Base-by-base conservation (phyloP, 495 filamentous ascomycete genomes). In the Aspergillus kassunensis region DNA sequence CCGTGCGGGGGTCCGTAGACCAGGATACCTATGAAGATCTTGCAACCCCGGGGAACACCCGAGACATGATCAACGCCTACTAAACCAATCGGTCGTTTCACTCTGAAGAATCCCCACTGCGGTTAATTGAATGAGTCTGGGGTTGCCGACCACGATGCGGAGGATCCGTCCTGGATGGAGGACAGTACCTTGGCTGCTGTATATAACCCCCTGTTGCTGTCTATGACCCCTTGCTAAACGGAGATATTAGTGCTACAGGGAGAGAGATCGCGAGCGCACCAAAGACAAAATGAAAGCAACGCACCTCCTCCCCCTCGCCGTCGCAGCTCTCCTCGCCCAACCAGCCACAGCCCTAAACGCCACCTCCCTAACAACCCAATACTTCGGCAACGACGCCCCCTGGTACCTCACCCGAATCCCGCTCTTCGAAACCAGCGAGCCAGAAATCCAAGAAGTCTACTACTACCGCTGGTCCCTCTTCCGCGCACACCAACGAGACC, bases 391-490 rank as follows among this genome's bases (percentile, higher is more conserved):
- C 19, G 59, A 62, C 16, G 46, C 56, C 5, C 25, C 56, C 3
- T 62, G 59, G 59, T 62, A 62, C 23, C 18, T 11, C 1, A 33
- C 51, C 29, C 55, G 59, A 11, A 62, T 62, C 18, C 59, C 59
- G 0, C 15, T 62, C 6, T 59, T 62, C 20, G 56, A 58, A 29
- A 48, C 59, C 34, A 51, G 45, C 20, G 23, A 35, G 4, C 36
- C 52, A 29, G 56, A 56, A 6, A 58, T 66, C 46, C 53, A 58
- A 19, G 63, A 66, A 15, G 63, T 66, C 30, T 68, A 66, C 53
- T 68, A 68, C 42, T 66, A 68, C 34, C 60, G 65, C 31, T 68
- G 63, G 65, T 44, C 53, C 31, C 41, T 65, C 39, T 68, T 63
- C 56, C 62, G 65, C 0, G 62, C 62, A 1, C 65, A 68, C 44